These are phyloP conservation scores for Carex littledalei DNA, from an alignment of 176 grass and related monocot genomes.

Conservation along the genomic window DNA sequence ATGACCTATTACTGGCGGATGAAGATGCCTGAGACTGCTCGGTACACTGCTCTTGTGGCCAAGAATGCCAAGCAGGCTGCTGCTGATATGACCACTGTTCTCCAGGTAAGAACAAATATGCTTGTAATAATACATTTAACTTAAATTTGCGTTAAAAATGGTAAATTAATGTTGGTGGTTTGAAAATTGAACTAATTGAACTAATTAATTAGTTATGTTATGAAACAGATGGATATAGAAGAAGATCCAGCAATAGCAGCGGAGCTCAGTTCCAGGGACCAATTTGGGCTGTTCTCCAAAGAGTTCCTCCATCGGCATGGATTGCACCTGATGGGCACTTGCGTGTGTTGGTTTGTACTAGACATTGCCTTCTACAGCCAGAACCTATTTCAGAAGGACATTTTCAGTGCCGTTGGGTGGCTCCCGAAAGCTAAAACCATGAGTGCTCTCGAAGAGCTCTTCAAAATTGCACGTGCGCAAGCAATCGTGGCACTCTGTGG, in stretches of 20 bases:
- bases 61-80: constrained; percentile 33
- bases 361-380: constrained; percentile 68
- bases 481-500: constrained; percentile 29
- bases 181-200: not conserved
- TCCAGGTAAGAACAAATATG: not conserved
- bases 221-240: constrained; percentile 15
- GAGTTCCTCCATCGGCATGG: constrained; percentile 41
- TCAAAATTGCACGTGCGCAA: constrained; percentile 33
- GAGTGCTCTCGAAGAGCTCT: constrained; percentile 42
- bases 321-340: constrained; percentile 39
- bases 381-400: constrained; percentile 72
- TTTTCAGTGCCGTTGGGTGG: constrained; percentile 29
- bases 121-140: not conserved
- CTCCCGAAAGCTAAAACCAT: constrained; percentile 19
- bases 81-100: constrained; percentile 38
- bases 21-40: constrained; percentile 70
- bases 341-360: constrained; percentile 53
- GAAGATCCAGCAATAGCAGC: not conserved
- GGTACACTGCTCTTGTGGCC: constrained; percentile 47
- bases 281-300: constrained; percentile 40
- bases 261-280: not conserved
- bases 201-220: not conserved
- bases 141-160: not conserved
- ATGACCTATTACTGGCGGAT: constrained; percentile 68
- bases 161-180: not conserved